Conservation (phyloP, 305 asterid genomes). For the Fraxinus latifolia region DNA sequence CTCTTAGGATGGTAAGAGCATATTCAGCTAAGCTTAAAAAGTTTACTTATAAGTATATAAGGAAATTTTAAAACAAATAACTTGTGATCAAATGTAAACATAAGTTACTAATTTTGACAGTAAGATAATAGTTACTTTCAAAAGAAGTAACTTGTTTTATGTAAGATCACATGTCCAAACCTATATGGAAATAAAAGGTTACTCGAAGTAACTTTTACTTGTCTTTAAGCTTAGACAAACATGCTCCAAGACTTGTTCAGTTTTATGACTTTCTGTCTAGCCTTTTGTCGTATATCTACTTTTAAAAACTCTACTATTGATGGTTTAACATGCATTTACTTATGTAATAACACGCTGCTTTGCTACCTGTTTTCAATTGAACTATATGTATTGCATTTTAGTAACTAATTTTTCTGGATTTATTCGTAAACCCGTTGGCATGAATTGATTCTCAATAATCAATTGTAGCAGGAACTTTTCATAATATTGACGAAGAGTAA, state of each 20-base stretch:
- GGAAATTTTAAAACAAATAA: neutral
- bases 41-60: neutral
- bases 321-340: neutral
- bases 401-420: neutral
- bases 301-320: neutral
- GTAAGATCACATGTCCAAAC: neutral
- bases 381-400: neutral
- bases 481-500: neutral
- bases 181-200: neutral
- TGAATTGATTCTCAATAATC: neutral
- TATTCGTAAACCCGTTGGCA: neutral
- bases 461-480: neutral
- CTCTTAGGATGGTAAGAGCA: neutral
- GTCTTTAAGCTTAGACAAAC: neutral
- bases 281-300: neutral
- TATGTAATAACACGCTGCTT: neutral
- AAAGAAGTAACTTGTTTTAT: neutral
- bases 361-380: neutral
- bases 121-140: neutral
- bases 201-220: neutral
- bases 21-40: neutral
- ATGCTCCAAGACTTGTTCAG: neutral
- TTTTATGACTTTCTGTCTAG: neutral
- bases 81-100: neutral
- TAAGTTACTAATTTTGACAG: neutral